phyloP scores from a whole-genome alignment of 2,329 filamentous ascomycete genomes.

The Thielaviopsis ethacetica region DNA sequence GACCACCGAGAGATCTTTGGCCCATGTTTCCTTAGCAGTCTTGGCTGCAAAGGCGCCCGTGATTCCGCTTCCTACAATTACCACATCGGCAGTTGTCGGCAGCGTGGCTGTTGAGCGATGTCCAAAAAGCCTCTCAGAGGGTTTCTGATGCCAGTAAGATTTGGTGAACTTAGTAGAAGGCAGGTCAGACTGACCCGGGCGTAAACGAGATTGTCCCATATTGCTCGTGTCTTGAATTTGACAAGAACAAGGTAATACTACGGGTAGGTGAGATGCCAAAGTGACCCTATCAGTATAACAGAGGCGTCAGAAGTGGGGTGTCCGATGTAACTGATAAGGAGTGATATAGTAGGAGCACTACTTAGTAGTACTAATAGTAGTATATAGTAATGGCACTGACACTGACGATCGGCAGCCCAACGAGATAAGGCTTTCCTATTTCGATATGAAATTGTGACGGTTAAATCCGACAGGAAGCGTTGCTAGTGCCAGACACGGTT shows the following conservation, averaged over 20 bases:
- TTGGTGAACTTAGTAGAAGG: slow-evolving; percentile 43
- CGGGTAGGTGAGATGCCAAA: background rate
- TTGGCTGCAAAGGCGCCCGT: slow-evolving; percentile 57
- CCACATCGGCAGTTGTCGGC: slow-evolving; percentile 46
- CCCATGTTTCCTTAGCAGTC: slow-evolving; percentile 33
- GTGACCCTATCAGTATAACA: background rate
- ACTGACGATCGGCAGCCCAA: background rate
- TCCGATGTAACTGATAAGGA: background rate
- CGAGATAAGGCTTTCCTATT: too few relatives aligned
- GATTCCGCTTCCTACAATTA: slow-evolving; percentile 61
- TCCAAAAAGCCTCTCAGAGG: slow-evolving; percentile 46
- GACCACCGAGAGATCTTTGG: slow-evolving; percentile 37
- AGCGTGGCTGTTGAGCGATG: slow-evolving; percentile 50
- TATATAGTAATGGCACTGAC: background rate
- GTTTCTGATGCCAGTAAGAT: slow-evolving; percentile 61
- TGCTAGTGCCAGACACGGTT: too few relatives aligned
- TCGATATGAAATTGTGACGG: too few relatives aligned
- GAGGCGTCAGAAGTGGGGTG: background rate
- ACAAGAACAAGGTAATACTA: background rate
- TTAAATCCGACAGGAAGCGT: too few relatives aligned
- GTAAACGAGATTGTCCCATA: background rate
- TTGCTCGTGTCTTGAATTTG: background rate
- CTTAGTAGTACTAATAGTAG: too few relatives aligned
- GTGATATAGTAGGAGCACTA: background rate
- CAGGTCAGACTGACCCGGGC: slow-evolving; percentile 29